A percentile compares a stretch with the other conserved stretches of the same genome.
Conservation (phyloP, 805 yeast species). For the Nakazawaea holstii region DNA sequence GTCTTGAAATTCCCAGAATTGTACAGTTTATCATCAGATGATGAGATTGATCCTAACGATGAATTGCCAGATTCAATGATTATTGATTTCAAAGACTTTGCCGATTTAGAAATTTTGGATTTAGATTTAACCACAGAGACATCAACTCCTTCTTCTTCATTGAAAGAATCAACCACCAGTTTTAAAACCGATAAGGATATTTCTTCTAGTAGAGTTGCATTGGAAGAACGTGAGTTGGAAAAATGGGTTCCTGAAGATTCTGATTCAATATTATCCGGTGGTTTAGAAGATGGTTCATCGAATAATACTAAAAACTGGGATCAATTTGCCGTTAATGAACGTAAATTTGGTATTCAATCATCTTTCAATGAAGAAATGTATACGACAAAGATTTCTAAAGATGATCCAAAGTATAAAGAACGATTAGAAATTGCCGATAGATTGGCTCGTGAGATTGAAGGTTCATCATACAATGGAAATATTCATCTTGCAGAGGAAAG, state of each 20-base stretch:
- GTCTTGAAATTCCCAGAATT: constrained; percentile 47
- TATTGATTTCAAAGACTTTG: constrained; percentile 44
- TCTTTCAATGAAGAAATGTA: constrained; percentile 81
- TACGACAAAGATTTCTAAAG: constrained; percentile 69
- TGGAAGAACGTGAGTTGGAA: constrained; percentile 69
- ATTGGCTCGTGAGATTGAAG: constrained; percentile 80
- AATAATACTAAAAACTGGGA: constrained; percentile 57
- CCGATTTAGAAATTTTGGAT: constrained; percentile 39
- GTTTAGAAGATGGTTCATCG: constrained; percentile 32
- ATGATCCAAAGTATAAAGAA: constrained; percentile 67
- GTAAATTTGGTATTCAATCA: constrained; percentile 82
- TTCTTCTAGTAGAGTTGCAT: constrained; percentile 38
- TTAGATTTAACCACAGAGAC: constrained; percentile 25
- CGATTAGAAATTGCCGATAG: constrained; percentile 66
- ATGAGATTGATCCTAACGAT: constrained; percentile 23
- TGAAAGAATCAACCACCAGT: constrained; percentile 14
- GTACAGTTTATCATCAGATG: constrained; percentile 28
- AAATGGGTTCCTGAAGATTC: constrained; percentile 76
- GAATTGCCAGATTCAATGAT: constrained; percentile 40
- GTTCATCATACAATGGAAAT: constrained; percentile 57
- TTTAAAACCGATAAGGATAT: constrained; percentile 89
- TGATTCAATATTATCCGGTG: constrained; percentile 17
- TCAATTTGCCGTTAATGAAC: constrained; percentile 88
- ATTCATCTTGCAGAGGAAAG: constrained; percentile 90
- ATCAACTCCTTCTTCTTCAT: constrained; percentile 8